Conservation (phyloP, 345 rosid species). For the Salix arbutifolia region DNA sequence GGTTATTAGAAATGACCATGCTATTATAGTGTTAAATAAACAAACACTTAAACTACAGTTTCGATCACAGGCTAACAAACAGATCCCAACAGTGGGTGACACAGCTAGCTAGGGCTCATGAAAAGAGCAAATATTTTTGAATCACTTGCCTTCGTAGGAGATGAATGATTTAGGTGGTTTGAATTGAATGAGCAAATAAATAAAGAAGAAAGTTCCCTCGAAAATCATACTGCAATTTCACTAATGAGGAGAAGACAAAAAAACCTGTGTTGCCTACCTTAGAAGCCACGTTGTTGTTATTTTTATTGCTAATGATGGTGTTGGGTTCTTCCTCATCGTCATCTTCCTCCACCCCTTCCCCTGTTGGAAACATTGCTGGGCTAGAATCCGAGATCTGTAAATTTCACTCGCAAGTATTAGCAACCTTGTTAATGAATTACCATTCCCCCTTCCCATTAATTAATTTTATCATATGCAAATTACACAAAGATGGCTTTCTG, state of each 20-base stretch:
- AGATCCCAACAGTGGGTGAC: background rate
- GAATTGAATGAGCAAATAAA: too few relatives aligned
- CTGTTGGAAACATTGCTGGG: constrained; percentile 27
- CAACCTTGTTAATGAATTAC: background rate
- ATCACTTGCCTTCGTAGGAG: background rate
- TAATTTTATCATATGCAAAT: background rate
- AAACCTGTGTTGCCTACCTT: constrained; percentile 35
- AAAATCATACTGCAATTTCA: background rate
- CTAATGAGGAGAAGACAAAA: background rate
- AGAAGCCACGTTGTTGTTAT: constrained; percentile 18
- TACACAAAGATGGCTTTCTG: background rate
- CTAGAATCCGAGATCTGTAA: constrained; percentile 41
- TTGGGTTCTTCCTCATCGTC: constrained; percentile 39
- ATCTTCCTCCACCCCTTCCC: constrained; percentile 27
- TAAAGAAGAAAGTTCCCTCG: background rate
- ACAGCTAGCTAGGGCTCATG: background rate
- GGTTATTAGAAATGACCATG: background rate
- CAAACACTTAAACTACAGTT: too few relatives aligned
- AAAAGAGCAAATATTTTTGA: background rate
- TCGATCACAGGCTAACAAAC: too few relatives aligned
- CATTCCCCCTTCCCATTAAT: background rate
- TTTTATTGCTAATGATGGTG: constrained; percentile 24
- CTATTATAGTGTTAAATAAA: too few relatives aligned
- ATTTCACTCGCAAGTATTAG: background rate
- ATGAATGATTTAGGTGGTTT: too few relatives aligned